Base-by-base conservation (phyloP, 495 filamentous ascomycete species). In the Aspergillus baeticus region DNA sequence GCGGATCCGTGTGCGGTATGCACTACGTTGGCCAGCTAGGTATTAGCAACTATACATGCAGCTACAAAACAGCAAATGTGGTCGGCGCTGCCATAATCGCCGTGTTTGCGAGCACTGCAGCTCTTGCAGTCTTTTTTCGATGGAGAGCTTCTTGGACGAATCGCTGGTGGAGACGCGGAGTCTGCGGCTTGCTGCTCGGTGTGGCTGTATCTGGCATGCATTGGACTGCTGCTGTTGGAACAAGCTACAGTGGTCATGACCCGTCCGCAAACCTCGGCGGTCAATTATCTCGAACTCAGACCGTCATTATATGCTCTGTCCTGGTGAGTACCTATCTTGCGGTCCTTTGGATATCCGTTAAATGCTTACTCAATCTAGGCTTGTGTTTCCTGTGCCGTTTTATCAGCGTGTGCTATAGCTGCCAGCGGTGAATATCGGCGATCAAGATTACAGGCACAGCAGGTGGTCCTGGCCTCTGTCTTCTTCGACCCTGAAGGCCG, bases 11-110 rank as follows among this genome's bases (percentile, higher is more conserved):
- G 50, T 88, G 87, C 51, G 92, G 87, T 5, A 96, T 96, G 92
- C 90, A 96, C 66, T 96, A 96, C 61, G 73, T 95, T 41, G 90
- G 90, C 22, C 89, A 95, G 63, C 79, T 87, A 11, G 89, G 91
- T 33, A 92, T 94, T 60, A 73, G 76, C 13, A 94, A 96, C 67
- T 96, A 96, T 63, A 59, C 61, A 6, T 83, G 85, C 61, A 58
- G 63, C 10, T 92, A 93, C 57, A 31, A 59, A 7, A 59, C 69
- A 10, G 69, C 65, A 5, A 81, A 84, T 63, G 79, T 96, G n/a
- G 69, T 84, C 7, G 90, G 84, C 2, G 83, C 92, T 5, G 79
- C 81, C 17, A 58, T 88, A 34, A 89, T 95, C 57, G 90, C 91
- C 14, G 75, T 88, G 3, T 75, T 81, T 36, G 88, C 87, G 2